A percentile compares a stretch with the other conserved stretches of the same genome.
phyloP scores from a whole-genome alignment of 352 stramenopile genomes.

The Pythium phragmitis region DNA sequence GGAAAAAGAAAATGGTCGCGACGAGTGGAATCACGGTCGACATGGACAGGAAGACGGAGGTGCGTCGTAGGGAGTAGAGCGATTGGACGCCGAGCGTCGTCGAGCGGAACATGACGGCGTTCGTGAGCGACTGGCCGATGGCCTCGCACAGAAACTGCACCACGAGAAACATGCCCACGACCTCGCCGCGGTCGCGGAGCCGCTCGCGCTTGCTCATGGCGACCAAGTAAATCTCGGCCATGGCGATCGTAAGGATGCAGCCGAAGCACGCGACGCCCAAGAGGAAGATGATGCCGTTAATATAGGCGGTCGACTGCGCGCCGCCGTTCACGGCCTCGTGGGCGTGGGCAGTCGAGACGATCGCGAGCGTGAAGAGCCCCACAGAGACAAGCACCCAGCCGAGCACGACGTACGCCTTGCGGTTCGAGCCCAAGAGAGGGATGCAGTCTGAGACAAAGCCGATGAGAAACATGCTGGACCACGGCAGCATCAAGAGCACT shows the following conservation, averaged over 20 bases:
- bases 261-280: constrained; percentile 54
- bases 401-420: constrained; percentile 57
- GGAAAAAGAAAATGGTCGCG: constrained; percentile 36
- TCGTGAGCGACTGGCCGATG: constrained; percentile 44
- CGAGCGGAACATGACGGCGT: constrained; percentile 53
- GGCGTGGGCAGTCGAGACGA: constrained; percentile 56
- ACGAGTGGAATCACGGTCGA: constrained; percentile 43
- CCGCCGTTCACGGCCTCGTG: constrained; percentile 32
- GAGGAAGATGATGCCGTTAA: constrained; percentile 44
- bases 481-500: constrained; percentile 55
- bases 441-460: constrained; percentile 61
- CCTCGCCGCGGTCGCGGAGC: constrained; percentile 29
- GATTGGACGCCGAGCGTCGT: constrained; percentile 42
- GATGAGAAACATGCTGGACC: constrained; percentile 80
- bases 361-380: constrained; percentile 46
- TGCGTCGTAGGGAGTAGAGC: constrained; percentile 43
- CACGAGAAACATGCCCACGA: constrained; percentile 47
- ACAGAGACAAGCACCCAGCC: constrained; percentile 46
- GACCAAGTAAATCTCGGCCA: constrained; percentile 56
- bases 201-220: constrained; percentile 53
- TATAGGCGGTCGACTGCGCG: constrained; percentile 28
- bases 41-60: constrained; percentile 53
- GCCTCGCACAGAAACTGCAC: constrained; percentile 50
- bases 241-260: constrained; percentile 45
- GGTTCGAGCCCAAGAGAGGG: constrained; percentile 40